Base-by-base conservation (phyloP, 257 asterid species). In the Eucommia ulmoides region DNA sequence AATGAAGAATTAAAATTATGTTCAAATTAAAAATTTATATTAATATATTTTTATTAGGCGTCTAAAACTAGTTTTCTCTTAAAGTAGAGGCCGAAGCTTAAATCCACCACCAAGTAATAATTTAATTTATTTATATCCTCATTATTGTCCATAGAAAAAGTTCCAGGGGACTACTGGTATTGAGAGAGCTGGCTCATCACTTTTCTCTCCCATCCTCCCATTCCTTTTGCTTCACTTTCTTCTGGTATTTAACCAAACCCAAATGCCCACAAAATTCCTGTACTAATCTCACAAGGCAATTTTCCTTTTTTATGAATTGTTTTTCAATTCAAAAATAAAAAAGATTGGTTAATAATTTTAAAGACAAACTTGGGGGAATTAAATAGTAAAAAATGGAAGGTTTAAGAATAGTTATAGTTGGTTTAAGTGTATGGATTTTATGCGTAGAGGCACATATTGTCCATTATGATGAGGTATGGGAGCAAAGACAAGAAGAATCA, bases 131-230 rank as follows among this genome's bases (percentile, higher is more conserved):
- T n/a, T n/a, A n/a, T n/a, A n/a, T n/a, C n/a, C n/a, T n/a, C n/a
- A n/a, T n/a, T n/a, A n/a, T n/a, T n/a, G n/a, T n/a, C n/a, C n/a
- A n/a, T n/a, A n/a, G n/a, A n/a, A n/a, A n/a, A n/a, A n/a, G n/a
- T n/a, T n/a, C n/a, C n/a, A n/a, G n/a, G n/a, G n/a, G n/a, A n/a
- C n/a, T n/a, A n/a, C n/a, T n/a, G n/a, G n/a, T n/a, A n/a, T n/a
- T n/a, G n/a, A n/a, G n/a, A n/a, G 44, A 1, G n/a, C 3, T 35
- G 44, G 44, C 16, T 35, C 54, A 50, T 70, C 70, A 62, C 38
- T 47, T 58, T 69, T 74, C 52, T 49, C 76, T 63, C 80, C 29
- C 42, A 18, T 49, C 69, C 50, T 56, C 64, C 58, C 69, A 44
- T 63, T 58, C 48, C 45, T 59, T 51, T 54, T 46, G 41, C 48